Conservation (phyloP, 306 rosid genomes). For the Vachellia pachyceras region DNA sequence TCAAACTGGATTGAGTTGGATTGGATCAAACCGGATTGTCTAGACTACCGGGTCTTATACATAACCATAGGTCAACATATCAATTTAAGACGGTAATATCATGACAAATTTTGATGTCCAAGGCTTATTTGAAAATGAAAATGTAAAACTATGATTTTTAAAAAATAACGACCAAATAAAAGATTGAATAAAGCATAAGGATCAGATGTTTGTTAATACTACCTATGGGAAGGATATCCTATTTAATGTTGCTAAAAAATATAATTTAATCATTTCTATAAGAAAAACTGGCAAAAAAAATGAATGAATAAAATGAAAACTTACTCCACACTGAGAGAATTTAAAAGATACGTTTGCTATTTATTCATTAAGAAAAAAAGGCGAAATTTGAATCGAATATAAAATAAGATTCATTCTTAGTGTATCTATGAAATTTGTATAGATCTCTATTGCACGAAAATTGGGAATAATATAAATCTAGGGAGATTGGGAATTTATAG, state of each 20-base stretch:
- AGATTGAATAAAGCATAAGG: neutral
- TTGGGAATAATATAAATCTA: neutral
- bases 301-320: neutral
- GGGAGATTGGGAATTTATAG: too few species aligned
- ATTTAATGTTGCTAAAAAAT: too few species aligned
- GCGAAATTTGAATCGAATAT: neutral
- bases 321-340: neutral
- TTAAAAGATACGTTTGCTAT: neutral
- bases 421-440: too few species aligned
- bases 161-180: neutral
- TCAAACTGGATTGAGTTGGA: too few species aligned
- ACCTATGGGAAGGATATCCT: too few species aligned
- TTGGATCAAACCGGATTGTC: too few species aligned
- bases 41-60: too few species aligned
- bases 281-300: neutral
- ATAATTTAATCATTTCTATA: neutral
- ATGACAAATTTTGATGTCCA: neutral
- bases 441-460: neutral
- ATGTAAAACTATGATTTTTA: neutral
- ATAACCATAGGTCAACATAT: too few species aligned
- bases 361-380: neutral
- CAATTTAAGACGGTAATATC: neutral
- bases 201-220: neutral
- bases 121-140: neutral
- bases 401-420: too few species aligned